A percentile compares a stretch with the other conserved stretches of the same genome.
Conservation (phyloP, 805 yeast species). For the Myxozyma vanderwaltii region DNA sequence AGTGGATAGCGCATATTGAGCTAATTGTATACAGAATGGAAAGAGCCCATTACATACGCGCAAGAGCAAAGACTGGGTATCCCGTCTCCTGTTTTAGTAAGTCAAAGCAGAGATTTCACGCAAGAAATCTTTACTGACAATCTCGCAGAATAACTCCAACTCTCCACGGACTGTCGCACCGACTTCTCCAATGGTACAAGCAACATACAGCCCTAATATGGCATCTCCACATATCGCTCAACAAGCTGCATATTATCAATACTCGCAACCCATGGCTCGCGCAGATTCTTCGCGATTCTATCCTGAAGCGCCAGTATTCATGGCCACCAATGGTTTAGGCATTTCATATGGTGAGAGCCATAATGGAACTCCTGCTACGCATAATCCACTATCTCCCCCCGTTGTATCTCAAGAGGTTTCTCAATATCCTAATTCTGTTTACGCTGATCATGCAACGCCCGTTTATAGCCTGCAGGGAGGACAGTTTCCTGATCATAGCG, state of each 20-base stretch:
- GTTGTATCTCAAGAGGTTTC: neutral
- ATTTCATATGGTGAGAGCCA: constrained; percentile 1
- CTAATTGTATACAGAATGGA: no score
- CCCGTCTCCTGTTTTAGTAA: neutral
- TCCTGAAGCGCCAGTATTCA: constrained; percentile 18
- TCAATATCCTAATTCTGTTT: neutral
- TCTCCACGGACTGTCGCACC: neutral
- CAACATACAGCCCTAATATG: neutral
- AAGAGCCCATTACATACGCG: neutral
- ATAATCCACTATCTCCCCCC: neutral
- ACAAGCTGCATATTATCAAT: constrained; percentile 3
- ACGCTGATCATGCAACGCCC: neutral
- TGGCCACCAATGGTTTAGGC: constrained; percentile 5
- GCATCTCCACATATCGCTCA: neutral
- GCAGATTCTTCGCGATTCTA: constrained; percentile 14
- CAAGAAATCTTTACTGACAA: no score
- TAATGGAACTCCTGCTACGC: neutral
- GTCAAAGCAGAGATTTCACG: no score
- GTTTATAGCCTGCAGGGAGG: neutral
- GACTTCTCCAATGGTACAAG: neutral
- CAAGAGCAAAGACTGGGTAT: constrained; percentile 8
- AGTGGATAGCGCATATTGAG: no score
- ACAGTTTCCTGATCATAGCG: neutral
- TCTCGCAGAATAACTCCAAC: neutral
- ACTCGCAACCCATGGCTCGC: constrained; percentile 2